Percentiles rank a stretch among this genome's conserved stretches.
These are phyloP conservation scores for Colletotrichum sp. DNA, from an alignment of 2,329 filamentous ascomycete species.

Conservation along the genomic window DNA sequence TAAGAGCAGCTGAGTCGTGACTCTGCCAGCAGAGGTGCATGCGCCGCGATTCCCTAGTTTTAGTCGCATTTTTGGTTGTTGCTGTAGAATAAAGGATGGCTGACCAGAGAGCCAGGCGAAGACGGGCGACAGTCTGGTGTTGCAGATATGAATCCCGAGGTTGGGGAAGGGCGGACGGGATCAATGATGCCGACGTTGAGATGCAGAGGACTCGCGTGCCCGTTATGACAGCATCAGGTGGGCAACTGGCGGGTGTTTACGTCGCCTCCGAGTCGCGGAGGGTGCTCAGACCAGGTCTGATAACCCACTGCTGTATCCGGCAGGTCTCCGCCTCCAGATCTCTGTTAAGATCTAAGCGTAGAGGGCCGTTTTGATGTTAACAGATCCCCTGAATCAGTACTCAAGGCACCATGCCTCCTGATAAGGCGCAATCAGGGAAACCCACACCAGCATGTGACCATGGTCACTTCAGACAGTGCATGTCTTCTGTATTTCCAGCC, in stretches of 20 bases:
- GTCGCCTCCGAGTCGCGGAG: conserved; percentile 17
- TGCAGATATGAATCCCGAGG: neutral
- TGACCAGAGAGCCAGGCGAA: neutral
- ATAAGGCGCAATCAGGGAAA: conserved; percentile 10
- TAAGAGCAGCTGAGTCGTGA: conserved; percentile 67
- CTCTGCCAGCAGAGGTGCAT: conserved; percentile 64
- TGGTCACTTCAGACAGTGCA: neutral
- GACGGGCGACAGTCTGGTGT: neutral
- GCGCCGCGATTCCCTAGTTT: neutral
- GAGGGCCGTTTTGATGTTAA: neutral
- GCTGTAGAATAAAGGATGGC: neutral
- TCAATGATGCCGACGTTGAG: conserved; percentile 19
- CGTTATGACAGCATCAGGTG: conserved; percentile 21
- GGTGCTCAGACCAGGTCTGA: conserved; percentile 2
- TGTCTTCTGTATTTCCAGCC: neutral
- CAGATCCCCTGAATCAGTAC: neutral
- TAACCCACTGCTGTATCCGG: neutral
- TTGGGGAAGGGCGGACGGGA: neutral
- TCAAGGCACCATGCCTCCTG: neutral
- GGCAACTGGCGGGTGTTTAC: conserved; percentile 9
- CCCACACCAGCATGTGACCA: conserved; percentile 15
- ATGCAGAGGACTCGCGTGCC: neutral
- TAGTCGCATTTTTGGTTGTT: neutral
- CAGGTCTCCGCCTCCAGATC: neutral
- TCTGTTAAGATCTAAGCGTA: neutral